These are phyloP conservation scores for Hippophae tibetana DNA, from an alignment of 306 rosid genomes.

Conservation along the genomic window DNA sequence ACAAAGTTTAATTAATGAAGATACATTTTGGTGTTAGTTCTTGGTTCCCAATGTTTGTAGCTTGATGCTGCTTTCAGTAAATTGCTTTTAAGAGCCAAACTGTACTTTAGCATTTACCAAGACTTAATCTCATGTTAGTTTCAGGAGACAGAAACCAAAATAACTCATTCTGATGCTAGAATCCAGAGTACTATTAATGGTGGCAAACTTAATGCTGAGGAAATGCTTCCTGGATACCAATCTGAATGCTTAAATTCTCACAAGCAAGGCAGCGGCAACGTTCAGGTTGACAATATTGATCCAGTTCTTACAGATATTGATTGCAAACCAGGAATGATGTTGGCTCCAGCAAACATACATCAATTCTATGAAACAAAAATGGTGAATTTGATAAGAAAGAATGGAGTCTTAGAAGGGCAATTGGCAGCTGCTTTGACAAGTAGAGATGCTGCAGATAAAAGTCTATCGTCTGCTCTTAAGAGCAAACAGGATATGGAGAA, in stretches of 20 bases:
- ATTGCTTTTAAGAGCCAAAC: too few relatives aligned
- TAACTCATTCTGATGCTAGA: slow-evolving; percentile 32
- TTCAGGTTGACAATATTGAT: slow-evolving; percentile 34
- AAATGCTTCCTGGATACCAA: slow-evolving; percentile 27
- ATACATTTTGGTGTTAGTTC: too few relatives aligned
- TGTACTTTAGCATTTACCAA: too few relatives aligned
- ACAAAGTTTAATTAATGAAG: too few relatives aligned
- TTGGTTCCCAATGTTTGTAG: too few relatives aligned
- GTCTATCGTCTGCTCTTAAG: slow-evolving; percentile 48
- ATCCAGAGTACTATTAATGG: slow-evolving; percentile 33
- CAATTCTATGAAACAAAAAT: slow-evolving; percentile 68
- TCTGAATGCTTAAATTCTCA: slow-evolving; percentile 39
- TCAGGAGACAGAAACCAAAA: slow-evolving; percentile 50
- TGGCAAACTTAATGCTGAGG: slow-evolving; percentile 39
- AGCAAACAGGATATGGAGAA: slow-evolving; percentile 70
- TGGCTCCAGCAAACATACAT: slow-evolving; percentile 49
- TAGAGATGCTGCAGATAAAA: slow-evolving; percentile 73
- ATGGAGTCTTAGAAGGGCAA: slow-evolving; percentile 76
- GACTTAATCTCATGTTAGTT: slow-evolving; percentile 5
- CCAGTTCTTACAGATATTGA: slow-evolving; percentile 35
- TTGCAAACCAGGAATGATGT: slow-evolving; percentile 35
- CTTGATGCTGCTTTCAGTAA: too few relatives aligned
- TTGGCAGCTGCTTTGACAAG: slow-evolving; percentile 59
- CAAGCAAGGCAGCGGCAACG: slow-evolving; percentile 38
- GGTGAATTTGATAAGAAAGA: slow-evolving; percentile 55